Percentiles rank a stretch among this genome's conserved stretches.
These are phyloP conservation scores for Ulmus americana DNA, from an alignment of 331 rosid genomes.

Conservation along the genomic window DNA sequence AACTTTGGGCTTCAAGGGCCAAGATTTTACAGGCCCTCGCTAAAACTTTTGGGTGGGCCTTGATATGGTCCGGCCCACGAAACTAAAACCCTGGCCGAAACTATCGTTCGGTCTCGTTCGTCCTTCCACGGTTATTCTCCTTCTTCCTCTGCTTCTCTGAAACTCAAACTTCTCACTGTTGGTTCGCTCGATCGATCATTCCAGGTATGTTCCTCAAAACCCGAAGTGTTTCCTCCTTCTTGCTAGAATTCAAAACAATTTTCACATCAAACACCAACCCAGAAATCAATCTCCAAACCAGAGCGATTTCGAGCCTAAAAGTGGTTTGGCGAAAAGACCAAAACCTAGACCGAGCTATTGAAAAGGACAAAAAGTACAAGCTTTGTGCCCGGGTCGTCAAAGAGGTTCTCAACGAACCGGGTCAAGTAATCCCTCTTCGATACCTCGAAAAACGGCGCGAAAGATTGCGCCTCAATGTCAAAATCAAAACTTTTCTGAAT, in stretches of 20 bases:
- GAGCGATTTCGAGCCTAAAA: conserved; percentile 56
- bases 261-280: conserved; percentile 8
- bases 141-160: neutral
- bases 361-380: conserved; percentile 52
- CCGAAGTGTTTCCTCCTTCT: conserved; percentile 16
- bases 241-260: conserved; percentile 14
- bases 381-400: conserved; percentile 64
- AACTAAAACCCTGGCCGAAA: no score
- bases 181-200: neutral
- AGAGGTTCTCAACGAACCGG: conserved; percentile 75
- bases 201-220: conserved; percentile 43
- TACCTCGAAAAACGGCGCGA: conserved; percentile 66
- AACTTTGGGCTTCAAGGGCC: no score
- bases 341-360: conserved; percentile 59
- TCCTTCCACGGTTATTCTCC: neutral
- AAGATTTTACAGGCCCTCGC: no score
- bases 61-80: no score
- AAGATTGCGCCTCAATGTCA: conserved; percentile 47
- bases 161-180: neutral
- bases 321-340: conserved; percentile 77
- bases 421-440: conserved; percentile 63
- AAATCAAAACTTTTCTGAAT: conserved; percentile 35
- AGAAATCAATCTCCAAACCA: conserved; percentile 13
- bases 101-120: no score
- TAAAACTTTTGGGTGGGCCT: no score